A percentile compares a stretch with the other conserved stretches of the same genome.
Evolutionary conservation across 2,329 filamentous ascomycete species (phyloP).

Genomic region (Cucurbitaria berberidis): DNA sequence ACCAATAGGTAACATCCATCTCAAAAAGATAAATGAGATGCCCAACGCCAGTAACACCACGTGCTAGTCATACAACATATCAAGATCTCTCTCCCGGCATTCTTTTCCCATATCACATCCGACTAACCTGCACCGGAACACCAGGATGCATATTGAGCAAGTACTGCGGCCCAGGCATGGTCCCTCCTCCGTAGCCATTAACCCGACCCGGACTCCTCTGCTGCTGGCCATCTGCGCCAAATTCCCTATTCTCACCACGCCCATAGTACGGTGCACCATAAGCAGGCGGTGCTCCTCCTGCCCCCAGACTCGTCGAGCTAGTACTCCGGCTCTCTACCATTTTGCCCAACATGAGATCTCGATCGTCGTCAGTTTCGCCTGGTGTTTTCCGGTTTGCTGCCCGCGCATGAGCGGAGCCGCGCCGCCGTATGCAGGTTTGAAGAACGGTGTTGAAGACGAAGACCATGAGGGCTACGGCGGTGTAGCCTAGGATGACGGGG

Average conservation of each 20-base stretch:
- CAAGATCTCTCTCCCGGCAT: not conserved
- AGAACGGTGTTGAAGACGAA: slow-evolving; percentile 29
- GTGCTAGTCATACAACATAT: not conserved
- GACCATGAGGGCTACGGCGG: slow-evolving; percentile 31
- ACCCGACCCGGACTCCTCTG: slow-evolving; percentile 3
- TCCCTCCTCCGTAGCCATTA: slow-evolving; percentile 35
- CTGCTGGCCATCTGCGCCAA: slow-evolving; percentile 14
- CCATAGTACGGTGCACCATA: not conserved
- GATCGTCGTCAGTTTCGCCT: slow-evolving; percentile 29
- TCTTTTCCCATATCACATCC: too few species aligned
- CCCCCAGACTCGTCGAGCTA: slow-evolving; percentile 17
- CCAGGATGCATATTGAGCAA: slow-evolving; percentile 48
- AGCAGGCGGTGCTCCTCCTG: not conserved
- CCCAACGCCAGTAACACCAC: not conserved
- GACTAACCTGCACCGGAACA: slow-evolving; percentile 39
- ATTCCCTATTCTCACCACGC: slow-evolving; percentile 9
- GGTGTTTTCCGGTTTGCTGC: slow-evolving; percentile 11
- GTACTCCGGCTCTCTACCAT: slow-evolving; percentile 14
- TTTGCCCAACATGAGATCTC: slow-evolving; percentile 29
- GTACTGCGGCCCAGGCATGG: slow-evolving; percentile 47
- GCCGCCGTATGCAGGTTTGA: slow-evolving; percentile 33
- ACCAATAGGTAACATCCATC: not conserved
- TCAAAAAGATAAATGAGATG: not conserved
- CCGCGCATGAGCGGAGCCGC: slow-evolving; percentile 34
- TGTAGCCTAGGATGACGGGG: slow-evolving; percentile 37